Conservation (phyloP, 2,329 filamentous ascomycete genomes). For the Tolypocladium album region DNA sequence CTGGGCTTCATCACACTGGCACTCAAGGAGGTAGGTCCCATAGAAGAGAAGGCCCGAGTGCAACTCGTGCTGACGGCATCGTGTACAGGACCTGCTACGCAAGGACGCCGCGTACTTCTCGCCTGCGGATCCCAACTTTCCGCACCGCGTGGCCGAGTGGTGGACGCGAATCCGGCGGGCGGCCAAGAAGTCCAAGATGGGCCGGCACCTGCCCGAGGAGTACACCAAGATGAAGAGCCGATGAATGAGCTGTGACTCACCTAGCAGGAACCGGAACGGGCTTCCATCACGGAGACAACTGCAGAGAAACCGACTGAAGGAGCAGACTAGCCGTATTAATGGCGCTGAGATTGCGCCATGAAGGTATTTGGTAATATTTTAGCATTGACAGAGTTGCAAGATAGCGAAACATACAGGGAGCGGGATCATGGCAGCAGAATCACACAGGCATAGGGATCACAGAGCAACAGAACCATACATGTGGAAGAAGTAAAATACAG, state of each 20-base stretch:
- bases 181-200: conserved; percentile 22
- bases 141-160: conserved; percentile 19
- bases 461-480: too few species aligned
- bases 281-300: too few species aligned
- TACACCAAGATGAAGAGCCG: conserved; percentile 19
- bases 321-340: too few species aligned
- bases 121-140: conserved; percentile 16
- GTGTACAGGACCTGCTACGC: conserved; percentile 18
- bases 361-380: background rate
- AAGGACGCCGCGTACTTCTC: conserved; percentile 15
- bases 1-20: conserved; percentile 26
- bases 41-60: background rate
- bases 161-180: conserved; percentile 22
- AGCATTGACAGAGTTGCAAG: background rate
- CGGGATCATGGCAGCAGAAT: too few species aligned
- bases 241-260: background rate
- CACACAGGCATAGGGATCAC: too few species aligned
- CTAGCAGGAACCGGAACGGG: background rate
- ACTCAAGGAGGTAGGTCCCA: conserved; percentile 18
- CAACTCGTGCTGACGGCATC: conserved; percentile 1
- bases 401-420: background rate
- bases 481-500: background rate
- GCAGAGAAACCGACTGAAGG: too few species aligned
- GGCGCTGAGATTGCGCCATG: background rate
- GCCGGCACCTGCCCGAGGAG: conserved; percentile 21